phyloP scores from a whole-genome alignment of 768 basidiomycete species.

The Dioszegia hungarica region DNA sequence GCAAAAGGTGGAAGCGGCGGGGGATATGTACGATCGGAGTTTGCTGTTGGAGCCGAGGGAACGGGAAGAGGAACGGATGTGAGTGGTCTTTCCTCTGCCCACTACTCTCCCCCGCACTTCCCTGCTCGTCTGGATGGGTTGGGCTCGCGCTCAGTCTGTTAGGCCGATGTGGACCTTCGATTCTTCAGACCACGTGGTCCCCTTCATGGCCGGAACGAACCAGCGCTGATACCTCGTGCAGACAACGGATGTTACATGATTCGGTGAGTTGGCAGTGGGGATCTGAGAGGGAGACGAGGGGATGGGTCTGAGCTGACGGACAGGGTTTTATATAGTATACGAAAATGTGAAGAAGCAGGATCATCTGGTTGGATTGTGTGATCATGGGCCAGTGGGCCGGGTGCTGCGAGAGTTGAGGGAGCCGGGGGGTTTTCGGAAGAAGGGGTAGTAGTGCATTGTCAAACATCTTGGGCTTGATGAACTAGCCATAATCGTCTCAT shows the following conservation, averaged over 20 bases:
- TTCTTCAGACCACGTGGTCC: too few species aligned
- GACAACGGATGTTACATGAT: constrained; percentile 41
- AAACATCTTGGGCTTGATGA: too few species aligned
- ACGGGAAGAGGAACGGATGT: constrained; percentile 93
- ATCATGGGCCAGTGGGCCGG: too few species aligned
- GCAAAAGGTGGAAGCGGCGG: constrained; percentile 56
- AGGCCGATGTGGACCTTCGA: too few species aligned
- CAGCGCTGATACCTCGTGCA: constrained; percentile 2
- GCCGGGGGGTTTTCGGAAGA: too few species aligned
- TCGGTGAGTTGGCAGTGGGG: constrained; percentile 26
- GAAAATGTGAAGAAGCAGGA: too few species aligned
- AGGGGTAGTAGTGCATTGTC: too few species aligned
- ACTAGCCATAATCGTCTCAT: too few species aligned
- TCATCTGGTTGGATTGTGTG: too few species aligned
- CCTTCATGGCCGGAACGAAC: neutral
- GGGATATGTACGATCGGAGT: constrained; percentile 66
- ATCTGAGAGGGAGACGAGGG: neutral
- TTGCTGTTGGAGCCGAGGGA: constrained; percentile 87
- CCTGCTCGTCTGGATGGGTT: neutral
- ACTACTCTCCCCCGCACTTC: neutral
- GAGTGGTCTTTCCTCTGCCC: constrained; percentile 8
- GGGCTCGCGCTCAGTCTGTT: neutral
- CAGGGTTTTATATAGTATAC: too few species aligned
- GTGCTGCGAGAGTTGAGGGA: too few species aligned
- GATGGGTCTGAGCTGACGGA: too few species aligned